Evolutionary conservation across 148 eudicot species (phyloP), one percentile per base, ranked within the genome.

Genomic region (Polygonum maritimum): DNA sequence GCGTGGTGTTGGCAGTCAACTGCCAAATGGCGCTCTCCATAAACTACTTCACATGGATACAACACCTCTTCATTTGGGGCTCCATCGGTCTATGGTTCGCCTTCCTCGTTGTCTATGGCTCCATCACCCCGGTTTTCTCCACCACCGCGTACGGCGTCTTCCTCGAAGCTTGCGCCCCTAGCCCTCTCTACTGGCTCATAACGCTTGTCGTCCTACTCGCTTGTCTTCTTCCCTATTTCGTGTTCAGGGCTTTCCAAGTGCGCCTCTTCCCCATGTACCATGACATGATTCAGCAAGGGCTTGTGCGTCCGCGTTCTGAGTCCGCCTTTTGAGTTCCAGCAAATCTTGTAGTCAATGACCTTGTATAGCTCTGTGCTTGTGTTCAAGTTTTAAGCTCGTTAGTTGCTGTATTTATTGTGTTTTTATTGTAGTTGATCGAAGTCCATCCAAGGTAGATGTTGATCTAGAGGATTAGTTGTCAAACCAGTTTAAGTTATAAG

Each of bases 31-130:
- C 97, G 15, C 75, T 92, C 70, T 86, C 91, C 58, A 87, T 95
- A 62, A 92, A 86, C 92, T 95, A 90, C 86, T 89, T 95, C 87
- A 92, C 99, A 51, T 95, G 97, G 97, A 86, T 95, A 70, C 99
- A 95, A 47, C 97, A 95, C 77, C 71, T 92, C 40, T 82, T 90
- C 81, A 86, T 95, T 48, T 95, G 99, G 99, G 91, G 96, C 5
- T 92, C 96, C 79, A 88, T 92, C 35, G 80, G 82, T 40, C 77
- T 87, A 40, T 95, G 99, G 99, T 91, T 92, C 49, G 76, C 80
- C 8, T 95, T 92, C 82, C 75, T 95, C 69, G 76, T 91, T 0
- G 81, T 95, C 11, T 92, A 90, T 47, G 99, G 99, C 41, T 62
- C 77, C 69, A 48, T 92, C 3, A 41, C 87, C 5, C 90, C 97